Evolutionary conservation across 768 basidiomycete genomes (phyloP).

Genomic region (Pholiota conissans): DNA sequence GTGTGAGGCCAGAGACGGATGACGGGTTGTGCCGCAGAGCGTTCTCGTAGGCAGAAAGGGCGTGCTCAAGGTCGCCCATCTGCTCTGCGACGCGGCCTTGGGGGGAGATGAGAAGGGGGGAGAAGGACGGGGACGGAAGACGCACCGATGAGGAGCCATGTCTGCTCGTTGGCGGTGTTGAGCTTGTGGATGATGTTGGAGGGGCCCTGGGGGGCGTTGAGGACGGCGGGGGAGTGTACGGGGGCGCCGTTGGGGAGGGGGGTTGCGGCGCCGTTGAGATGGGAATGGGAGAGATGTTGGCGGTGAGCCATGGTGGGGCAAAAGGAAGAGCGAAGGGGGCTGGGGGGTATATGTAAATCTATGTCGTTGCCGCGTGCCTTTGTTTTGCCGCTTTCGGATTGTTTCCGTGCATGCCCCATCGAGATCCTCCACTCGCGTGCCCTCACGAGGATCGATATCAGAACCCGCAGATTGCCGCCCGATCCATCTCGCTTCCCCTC

Average conservation of each 20-base stretch:
- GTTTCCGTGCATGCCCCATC: conserved; percentile 48
- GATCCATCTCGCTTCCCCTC: not conserved
- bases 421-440: conserved; percentile 39
- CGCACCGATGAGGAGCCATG: conserved; percentile 91
- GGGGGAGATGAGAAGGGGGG: conserved; percentile 15
- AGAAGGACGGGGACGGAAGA: conserved; percentile 13
- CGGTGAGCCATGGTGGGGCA: conserved; percentile 58
- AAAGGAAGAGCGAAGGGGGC: conserved; percentile 45
- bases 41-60: conserved; percentile 90
- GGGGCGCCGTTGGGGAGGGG: conserved; percentile 55
- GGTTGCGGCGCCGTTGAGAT: conserved; percentile 34
- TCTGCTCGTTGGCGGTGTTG: conserved; percentile 87
- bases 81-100: conserved; percentile 94
- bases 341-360: conserved; percentile 54
- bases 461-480: conserved; percentile 17
- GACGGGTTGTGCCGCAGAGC: conserved; percentile 94
- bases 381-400: conserved; percentile 48
- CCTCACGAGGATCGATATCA: conserved; percentile 24
- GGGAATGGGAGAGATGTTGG: conserved; percentile 31
- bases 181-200: conserved; percentile 70
- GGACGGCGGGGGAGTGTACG: conserved; percentile 47
- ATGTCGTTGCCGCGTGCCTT: conserved; percentile 61
- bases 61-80: conserved; percentile 92
- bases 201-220: conserved; percentile 32
- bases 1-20: conserved; percentile 87